A percentile compares a stretch with the other conserved stretches of the same genome.
Evolutionary conservation across 176 grass and related monocot genomes (phyloP).

Genomic region (Eragrostis curvula): DNA sequence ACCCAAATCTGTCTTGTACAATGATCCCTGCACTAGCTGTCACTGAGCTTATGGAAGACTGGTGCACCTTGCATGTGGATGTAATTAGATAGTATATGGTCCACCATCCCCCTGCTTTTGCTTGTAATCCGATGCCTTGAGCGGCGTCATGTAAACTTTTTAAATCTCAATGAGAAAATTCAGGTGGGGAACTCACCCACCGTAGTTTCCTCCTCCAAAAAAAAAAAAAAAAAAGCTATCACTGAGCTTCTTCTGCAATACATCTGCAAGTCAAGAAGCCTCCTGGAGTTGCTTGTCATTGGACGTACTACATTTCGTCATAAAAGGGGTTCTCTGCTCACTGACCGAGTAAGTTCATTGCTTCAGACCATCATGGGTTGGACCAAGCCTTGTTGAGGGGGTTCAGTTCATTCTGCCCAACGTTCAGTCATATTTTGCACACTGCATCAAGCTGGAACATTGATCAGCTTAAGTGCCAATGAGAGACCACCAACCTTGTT

Average conservation of each 20-base stretch:
- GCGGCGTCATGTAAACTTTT: too few species aligned
- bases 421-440: not conserved
- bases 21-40: not conserved
- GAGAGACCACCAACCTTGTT: not conserved
- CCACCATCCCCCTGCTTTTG: too few species aligned
- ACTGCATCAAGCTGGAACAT: not conserved
- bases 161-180: too few species aligned
- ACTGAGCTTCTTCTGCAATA: not conserved
- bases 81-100: too few species aligned
- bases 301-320: not conserved
- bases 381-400: not conserved
- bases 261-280: slow-evolving; percentile 1
- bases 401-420: not conserved
- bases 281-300: slow-evolving; percentile 1
- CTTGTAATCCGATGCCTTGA: too few species aligned
- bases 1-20: slow-evolving; percentile 13
- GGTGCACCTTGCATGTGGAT: too few species aligned
- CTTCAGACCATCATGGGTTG: not conserved
- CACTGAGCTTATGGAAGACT: too few species aligned
- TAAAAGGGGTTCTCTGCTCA: not conserved
- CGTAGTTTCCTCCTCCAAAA: too few species aligned
- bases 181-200: too few species aligned
- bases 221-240: too few species aligned
- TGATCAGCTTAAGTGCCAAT: not conserved
- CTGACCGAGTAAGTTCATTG: not conserved